Evolutionary conservation across 768 basidiomycete species (phyloP).

Genomic region (Rhizopogon rudus): DNA sequence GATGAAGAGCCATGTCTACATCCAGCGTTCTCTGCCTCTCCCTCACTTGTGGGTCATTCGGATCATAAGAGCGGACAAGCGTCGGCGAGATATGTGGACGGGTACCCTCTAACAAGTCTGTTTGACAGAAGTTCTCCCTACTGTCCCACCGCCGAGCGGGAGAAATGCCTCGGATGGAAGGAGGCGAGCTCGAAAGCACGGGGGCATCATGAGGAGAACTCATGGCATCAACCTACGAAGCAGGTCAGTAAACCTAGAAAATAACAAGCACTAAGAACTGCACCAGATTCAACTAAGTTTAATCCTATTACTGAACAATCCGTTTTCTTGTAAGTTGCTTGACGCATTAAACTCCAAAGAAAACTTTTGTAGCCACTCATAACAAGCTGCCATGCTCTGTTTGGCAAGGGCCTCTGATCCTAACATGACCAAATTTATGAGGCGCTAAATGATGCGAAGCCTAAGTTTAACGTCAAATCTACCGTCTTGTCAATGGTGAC

Average conservation of each 20-base stretch:
- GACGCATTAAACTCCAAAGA: not conserved
- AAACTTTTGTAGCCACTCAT: not conserved
- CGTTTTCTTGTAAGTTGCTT: not conserved
- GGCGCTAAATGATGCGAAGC: too few species aligned
- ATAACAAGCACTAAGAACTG: not conserved
- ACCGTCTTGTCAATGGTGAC: too few species aligned
- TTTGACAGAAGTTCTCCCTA: constrained; percentile 31
- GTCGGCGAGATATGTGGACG: constrained; percentile 59
- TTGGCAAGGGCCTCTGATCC: not conserved
- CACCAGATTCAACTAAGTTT: not conserved
- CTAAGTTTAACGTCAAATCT: too few species aligned
- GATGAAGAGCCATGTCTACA: constrained; percentile 85
- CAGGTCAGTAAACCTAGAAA: not conserved
- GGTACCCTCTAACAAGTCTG: constrained; percentile 35
- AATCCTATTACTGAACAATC: not conserved
- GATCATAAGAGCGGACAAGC: constrained; percentile 56
- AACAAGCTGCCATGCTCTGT: not conserved
- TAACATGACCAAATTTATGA: not conserved
- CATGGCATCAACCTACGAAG: constrained; percentile 22
- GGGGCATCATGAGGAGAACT: constrained; percentile 31
- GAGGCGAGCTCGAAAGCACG: constrained; percentile 35
- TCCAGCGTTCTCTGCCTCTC: constrained; percentile 94
- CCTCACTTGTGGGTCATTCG: constrained; percentile 65
- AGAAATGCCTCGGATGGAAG: constrained; percentile 35
- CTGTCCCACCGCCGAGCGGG: constrained; percentile 33